Base-by-base conservation (phyloP, 2,329 filamentous ascomycete species). In the Colletotrichum tropicale region DNA sequence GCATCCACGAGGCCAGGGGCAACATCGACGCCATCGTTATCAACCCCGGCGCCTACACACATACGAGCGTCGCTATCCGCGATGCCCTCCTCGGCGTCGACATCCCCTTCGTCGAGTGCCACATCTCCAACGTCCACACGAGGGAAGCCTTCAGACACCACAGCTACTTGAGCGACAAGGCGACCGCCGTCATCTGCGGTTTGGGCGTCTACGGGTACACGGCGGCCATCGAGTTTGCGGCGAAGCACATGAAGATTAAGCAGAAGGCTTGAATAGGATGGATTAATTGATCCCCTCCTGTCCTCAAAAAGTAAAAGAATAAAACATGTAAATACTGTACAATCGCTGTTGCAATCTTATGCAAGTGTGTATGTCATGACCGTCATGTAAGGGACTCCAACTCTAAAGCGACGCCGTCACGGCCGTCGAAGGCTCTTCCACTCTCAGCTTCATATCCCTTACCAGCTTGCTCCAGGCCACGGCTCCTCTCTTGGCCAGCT, bases 51-150 rank as follows among this genome's bases (percentile, higher is more conserved):
- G 94, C 90, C 0, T 92, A 92, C 79, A 96, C 94, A 2, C 94
- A 96, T 83, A 95, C 94, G 1, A 94, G 91, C 80, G 92, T 96
- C 2, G 93, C 92, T 1, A 88, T 96, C 74, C 88, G 94, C n/a
- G 94, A 96, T 82, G 94, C 94, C 0, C 84, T 96, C 30, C 82
- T 92, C 0, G 93, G 91, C 6, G 92, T 95, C 0, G 87, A 87
- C 8, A 91, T 95, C 26, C 94, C 94, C 0, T 96, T 96, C 79
- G 87, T 96, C 62, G 94, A 96, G 85, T 83, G 95, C n/a, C 94
- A 96, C 82, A 89, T 96, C 38, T 92, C 88, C 71, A 96, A 96
- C 82, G 90, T 96, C 3, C 94, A 96, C 83, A 89, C 91, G 34
- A 84, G 94, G 10, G 94, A 96, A 85, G 80, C 87, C 2, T 78